Conservation (phyloP, 805 yeast genomes). For the Candida tibetensis region DNA sequence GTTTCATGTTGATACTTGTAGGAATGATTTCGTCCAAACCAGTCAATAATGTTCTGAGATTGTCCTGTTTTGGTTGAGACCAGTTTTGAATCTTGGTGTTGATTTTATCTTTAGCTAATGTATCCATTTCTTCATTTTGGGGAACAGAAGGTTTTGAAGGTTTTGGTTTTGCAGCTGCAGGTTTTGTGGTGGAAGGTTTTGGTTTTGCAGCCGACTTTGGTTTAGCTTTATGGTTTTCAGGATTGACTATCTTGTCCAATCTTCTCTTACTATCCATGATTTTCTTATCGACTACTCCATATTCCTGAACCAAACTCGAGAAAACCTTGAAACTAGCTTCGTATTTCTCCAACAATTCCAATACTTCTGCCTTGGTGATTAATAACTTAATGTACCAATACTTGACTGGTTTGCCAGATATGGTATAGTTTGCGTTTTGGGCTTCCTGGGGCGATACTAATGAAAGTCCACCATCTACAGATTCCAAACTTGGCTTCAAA, state of each 20-base stretch:
- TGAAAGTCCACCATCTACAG: slow-evolving; percentile 45
- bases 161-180: slow-evolving; percentile 4
- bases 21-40: slow-evolving; percentile 66
- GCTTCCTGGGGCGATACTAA: slow-evolving; percentile 30
- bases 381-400: slow-evolving; percentile 74
- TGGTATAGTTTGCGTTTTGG: slow-evolving; percentile 24
- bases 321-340: slow-evolving; percentile 61
- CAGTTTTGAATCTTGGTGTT: slow-evolving; percentile 9
- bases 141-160: slow-evolving; percentile 18
- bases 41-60: slow-evolving; percentile 72
- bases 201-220: slow-evolving; percentile 11
- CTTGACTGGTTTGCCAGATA: slow-evolving; percentile 52
- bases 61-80: slow-evolving; percentile 36
- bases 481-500: slow-evolving; percentile 12
- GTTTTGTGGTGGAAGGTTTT: slow-evolving; percentile 8
- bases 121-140: slow-evolving; percentile 46
- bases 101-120: slow-evolving; percentile 11
- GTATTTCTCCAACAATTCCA: slow-evolving; percentile 75
- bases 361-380: slow-evolving; percentile 74
- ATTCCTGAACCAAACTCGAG: slow-evolving; percentile 55
- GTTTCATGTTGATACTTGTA: slow-evolving; percentile 32
- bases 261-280: slow-evolving; percentile 81
- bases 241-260: slow-evolving; percentile 63
- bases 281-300: slow-evolving; percentile 60
- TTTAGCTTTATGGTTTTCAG: slow-evolving; percentile 35